Evolutionary conservation across 2,329 filamentous ascomycete genomes (phyloP), one percentile per base, ranked within the genome.

Genomic region (Epichloe gansuensis): DNA sequence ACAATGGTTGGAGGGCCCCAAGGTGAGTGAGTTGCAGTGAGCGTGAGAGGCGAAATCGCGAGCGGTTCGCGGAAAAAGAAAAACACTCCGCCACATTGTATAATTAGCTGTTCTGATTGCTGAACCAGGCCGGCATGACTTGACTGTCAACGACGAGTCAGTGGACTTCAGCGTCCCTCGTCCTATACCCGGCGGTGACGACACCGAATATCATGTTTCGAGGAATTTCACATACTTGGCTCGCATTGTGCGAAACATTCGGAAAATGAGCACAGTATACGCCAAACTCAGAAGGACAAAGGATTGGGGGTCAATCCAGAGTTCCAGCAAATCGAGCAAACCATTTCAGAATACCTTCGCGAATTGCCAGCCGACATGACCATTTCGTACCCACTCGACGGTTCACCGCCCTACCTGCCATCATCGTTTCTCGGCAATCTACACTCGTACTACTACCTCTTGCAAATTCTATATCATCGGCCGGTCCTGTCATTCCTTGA

Each of bases 1-100:
- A 78, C 91, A 43, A 95, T 97, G 87, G 84, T 96, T 60, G 91
- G 91, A 52, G 90, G 86, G 21, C 88, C 91, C 3, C 91, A 97
- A 82, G 91, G 91, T 89, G 43, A 23, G 60, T 60, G 5, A 12
- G 13, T 31, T 31, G 28, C 28, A 15, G 4, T 37, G 23, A 15
- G 12, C 31, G 41, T n/a, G 25, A 34, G 2, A 35, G 12, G 23
- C 11, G 4, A 35, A 5, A 46, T 13, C n/a, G 23, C 8, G 17
- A 28, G 3, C 4, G 37, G 17, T 17, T 23, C 12, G 21, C 35
- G 23, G 5, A 0, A 5, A 42, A 48, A 35, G 2, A 17, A 17
- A 17, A 17, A 1, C 17, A 12, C 5, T 4, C 25, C 5, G 8
- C 6, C 38, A 44, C 9, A 8, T 41, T 5, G 4, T 9, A 21